These are phyloP conservation scores for Pestalotiopsis sp. DNA, from an alignment of 2,329 filamentous ascomycete genomes.

Conservation along the genomic window DNA sequence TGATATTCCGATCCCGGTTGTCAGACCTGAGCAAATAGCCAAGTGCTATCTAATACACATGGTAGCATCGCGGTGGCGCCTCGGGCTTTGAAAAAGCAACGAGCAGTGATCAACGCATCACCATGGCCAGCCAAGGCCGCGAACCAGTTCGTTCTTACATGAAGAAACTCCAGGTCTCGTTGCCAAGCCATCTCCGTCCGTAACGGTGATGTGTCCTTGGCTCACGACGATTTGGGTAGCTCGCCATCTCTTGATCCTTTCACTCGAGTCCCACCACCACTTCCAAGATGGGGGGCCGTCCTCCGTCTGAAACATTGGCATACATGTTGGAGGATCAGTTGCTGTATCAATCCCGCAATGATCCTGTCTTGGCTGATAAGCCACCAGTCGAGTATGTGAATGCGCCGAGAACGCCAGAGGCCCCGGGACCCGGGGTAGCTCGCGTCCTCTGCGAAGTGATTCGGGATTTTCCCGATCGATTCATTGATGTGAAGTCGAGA, in stretches of 20 bases:
- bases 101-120: background rate
- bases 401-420: background rate
- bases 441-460: background rate
- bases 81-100: background rate
- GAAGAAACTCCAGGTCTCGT: background rate
- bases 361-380: slow-evolving; percentile 5
- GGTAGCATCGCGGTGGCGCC: background rate
- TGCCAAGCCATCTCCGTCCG: background rate
- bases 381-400: background rate
- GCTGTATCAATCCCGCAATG: background rate
- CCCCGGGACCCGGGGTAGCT: background rate
- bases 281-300: background rate
- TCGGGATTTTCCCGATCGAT: background rate
- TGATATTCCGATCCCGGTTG: background rate
- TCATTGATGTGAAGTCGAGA: background rate
- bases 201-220: background rate
- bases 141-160: background rate
- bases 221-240: background rate
- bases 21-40: background rate
- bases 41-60: background rate
- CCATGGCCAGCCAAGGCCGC: background rate
- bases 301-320: slow-evolving; percentile 7
- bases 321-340: background rate
- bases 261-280: background rate
- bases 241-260: background rate